Percentiles rank a stretch among this genome's conserved stretches.
Evolutionary conservation across 2,329 filamentous ascomycete genomes (phyloP).

Genomic region (Fusarium sp.): DNA sequence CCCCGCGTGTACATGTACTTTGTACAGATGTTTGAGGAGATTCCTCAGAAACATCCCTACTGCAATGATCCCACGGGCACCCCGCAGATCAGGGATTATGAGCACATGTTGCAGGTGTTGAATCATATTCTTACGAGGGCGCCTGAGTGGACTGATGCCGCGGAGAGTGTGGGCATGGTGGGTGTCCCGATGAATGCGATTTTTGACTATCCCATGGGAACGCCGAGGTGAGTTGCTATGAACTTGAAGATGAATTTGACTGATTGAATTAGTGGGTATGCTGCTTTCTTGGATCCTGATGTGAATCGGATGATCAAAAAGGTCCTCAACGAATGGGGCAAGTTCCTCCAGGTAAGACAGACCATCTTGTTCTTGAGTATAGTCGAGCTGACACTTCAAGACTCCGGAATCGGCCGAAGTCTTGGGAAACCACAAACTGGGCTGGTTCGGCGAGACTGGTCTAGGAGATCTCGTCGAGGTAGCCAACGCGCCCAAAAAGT

Average conservation of each 20-base stretch:
- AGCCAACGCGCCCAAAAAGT: slow-evolving; percentile 59
- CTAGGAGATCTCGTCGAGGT: slow-evolving; percentile 62
- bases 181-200: slow-evolving; percentile 65
- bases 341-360: slow-evolving; percentile 58
- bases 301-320: slow-evolving; percentile 66
- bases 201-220: slow-evolving; percentile 69
- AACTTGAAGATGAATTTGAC: not conserved
- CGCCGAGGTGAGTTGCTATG: slow-evolving; percentile 54
- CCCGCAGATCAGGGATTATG: slow-evolving; percentile 72
- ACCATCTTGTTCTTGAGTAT: not conserved
- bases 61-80: slow-evolving; percentile 69
- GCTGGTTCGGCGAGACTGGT: slow-evolving; percentile 68
- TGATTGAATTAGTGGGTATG: slow-evolving; percentile 54
- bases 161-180: slow-evolving; percentile 63
- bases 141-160: slow-evolving; percentile 65
- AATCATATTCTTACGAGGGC: slow-evolving; percentile 68
- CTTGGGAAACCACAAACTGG: slow-evolving; percentile 55
- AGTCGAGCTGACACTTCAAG: slow-evolving; percentile 33
- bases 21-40: slow-evolving; percentile 74
- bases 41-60: slow-evolving; percentile 72
- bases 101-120: slow-evolving; percentile 74
- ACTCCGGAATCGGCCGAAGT: slow-evolving; percentile 67
- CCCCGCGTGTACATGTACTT: slow-evolving; percentile 75
- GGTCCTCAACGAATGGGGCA: slow-evolving; percentile 68
- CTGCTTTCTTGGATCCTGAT: slow-evolving; percentile 66